Evolutionary conservation across 2,329 filamentous ascomycete species (phyloP).

Genomic region (Fusarium graminum): DNA sequence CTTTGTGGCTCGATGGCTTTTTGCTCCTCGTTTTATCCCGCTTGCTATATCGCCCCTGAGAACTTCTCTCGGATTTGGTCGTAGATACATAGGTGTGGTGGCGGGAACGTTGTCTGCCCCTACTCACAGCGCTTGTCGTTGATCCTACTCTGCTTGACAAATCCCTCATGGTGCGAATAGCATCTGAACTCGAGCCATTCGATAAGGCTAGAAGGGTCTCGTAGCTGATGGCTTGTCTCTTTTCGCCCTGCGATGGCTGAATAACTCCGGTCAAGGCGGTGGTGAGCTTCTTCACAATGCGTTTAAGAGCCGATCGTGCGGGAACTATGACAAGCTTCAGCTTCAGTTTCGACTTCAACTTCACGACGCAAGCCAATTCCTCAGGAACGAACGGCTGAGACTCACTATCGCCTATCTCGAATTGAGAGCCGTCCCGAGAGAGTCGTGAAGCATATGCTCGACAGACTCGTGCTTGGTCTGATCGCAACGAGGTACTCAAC

Average conservation of each 20-base stretch:
- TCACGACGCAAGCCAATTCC: slow-evolving; percentile 17
- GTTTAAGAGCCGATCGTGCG: slow-evolving; percentile 57
- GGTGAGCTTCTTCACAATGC: slow-evolving; percentile 59
- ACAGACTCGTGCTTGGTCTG: slow-evolving; percentile 58
- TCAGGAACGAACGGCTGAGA: slow-evolving; percentile 18
- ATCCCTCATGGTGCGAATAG: slow-evolving; percentile 62
- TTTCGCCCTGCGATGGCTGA: slow-evolving; percentile 51
- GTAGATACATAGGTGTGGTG: slow-evolving; percentile 24
- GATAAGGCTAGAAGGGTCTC: slow-evolving; percentile 62
- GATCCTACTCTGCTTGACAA: slow-evolving; percentile 56
- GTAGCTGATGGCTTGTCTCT: slow-evolving; percentile 57
- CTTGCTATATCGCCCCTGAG: slow-evolving; percentile 20
- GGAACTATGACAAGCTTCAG: slow-evolving; percentile 49
- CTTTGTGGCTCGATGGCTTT: slow-evolving; percentile 16
- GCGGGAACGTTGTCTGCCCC: slow-evolving; percentile 35
- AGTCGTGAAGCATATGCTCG: slow-evolving; percentile 59
- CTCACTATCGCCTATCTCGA: slow-evolving; percentile 65
- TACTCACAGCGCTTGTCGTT: slow-evolving; percentile 38
- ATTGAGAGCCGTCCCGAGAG: slow-evolving; percentile 56
- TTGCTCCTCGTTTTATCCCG: slow-evolving; percentile 28
- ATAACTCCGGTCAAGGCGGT: slow-evolving; percentile 58
- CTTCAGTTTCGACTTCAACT: slow-evolving; percentile 20
- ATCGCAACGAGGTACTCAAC: slow-evolving; percentile 55
- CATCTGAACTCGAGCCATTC: slow-evolving; percentile 61
- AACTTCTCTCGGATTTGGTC: slow-evolving; percentile 19